A percentile compares a stretch with the other conserved stretches of the same genome.
phyloP scores from a whole-genome alignment of 768 basidiomycete species.

The Multifurca ochricompacta region DNA sequence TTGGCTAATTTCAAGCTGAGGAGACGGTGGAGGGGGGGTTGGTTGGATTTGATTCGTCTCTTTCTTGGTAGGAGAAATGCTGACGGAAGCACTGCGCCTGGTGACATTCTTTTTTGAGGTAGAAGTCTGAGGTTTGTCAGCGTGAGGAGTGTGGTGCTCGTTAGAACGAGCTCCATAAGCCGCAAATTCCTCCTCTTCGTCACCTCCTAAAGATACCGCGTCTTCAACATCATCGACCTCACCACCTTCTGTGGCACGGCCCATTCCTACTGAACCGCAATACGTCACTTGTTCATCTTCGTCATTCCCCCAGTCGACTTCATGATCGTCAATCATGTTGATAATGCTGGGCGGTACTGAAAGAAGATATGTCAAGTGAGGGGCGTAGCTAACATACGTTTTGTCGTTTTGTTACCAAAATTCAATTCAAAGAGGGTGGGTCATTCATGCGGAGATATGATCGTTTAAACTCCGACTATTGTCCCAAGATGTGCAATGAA shows the following conservation, averaged over 20 bases:
- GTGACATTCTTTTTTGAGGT: not conserved
- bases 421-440: not conserved
- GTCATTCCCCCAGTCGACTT: conserved; percentile 62
- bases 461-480: conserved; percentile 1
- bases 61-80: conserved; percentile 1
- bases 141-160: not conserved
- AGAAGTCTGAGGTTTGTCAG: conserved; percentile 3
- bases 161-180: conserved; percentile 32
- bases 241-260: not conserved
- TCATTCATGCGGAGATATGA: conserved; percentile 10
- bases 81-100: conserved; percentile 6
- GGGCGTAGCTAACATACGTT: not conserved
- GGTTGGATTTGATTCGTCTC: not conserved
- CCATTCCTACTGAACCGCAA: conserved; percentile 21
- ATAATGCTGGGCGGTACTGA: conserved; percentile 19
- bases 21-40: conserved; percentile 11
- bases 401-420: not conserved
- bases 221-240: conserved; percentile 43
- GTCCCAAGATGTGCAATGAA: not conserved
- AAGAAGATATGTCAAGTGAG: conserved; percentile 14
- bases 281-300: conserved; percentile 32
- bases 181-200: conserved; percentile 53
- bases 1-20: conserved; percentile 7
- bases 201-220: conserved; percentile 62
- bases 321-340: conserved; percentile 58